phyloP scores from a whole-genome alignment of 805 yeast genomes.

The Sugiyamaella americana region DNA sequence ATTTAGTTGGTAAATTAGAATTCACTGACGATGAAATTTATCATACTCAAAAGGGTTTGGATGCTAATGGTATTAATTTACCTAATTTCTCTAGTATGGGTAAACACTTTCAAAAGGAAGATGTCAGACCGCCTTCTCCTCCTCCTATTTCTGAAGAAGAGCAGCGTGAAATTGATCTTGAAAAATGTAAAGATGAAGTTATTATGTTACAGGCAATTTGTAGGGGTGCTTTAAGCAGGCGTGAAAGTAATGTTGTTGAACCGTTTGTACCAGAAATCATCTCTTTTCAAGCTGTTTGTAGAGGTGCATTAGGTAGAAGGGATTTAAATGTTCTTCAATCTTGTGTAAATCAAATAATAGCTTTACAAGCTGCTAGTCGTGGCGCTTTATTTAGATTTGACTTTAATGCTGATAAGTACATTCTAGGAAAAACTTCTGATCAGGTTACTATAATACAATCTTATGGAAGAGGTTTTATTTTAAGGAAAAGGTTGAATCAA shows the following conservation, averaged over 20 bases:
- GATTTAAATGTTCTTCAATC: slow-evolving; percentile 43
- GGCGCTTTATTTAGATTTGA: slow-evolving; percentile 43
- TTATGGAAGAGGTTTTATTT: slow-evolving; percentile 41
- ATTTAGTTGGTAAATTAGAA: slow-evolving; percentile 53
- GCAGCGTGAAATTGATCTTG: slow-evolving; percentile 27
- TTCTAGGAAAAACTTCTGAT: slow-evolving; percentile 36
- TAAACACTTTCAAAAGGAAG: slow-evolving; percentile 34
- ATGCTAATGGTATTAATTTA: slow-evolving; percentile 57
- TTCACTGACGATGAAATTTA: slow-evolving; percentile 66
- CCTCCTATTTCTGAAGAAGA: slow-evolving; percentile 28
- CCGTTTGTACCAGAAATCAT: slow-evolving; percentile 34
- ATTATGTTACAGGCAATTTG: slow-evolving; percentile 60
- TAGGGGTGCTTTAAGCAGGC: slow-evolving; percentile 49
- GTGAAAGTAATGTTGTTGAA: slow-evolving; percentile 42
- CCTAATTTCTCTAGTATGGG: slow-evolving; percentile 68
- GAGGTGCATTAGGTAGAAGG: slow-evolving; percentile 47
- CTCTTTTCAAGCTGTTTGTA: slow-evolving; percentile 61
- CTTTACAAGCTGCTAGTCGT: slow-evolving; percentile 59
- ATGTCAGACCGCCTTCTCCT: slow-evolving; percentile 19
- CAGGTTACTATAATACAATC: slow-evolving; percentile 45
- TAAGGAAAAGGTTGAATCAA: slow-evolving; percentile 10
- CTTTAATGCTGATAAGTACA: slow-evolving; percentile 55
- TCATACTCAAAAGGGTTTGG: slow-evolving; percentile 56
- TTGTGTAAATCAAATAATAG: slow-evolving; percentile 35
- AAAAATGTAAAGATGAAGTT: slow-evolving; percentile 33